These are phyloP conservation scores for Iris macrosiphon DNA, from an alignment of 106 monocot genomes.

Conservation along the genomic window DNA sequence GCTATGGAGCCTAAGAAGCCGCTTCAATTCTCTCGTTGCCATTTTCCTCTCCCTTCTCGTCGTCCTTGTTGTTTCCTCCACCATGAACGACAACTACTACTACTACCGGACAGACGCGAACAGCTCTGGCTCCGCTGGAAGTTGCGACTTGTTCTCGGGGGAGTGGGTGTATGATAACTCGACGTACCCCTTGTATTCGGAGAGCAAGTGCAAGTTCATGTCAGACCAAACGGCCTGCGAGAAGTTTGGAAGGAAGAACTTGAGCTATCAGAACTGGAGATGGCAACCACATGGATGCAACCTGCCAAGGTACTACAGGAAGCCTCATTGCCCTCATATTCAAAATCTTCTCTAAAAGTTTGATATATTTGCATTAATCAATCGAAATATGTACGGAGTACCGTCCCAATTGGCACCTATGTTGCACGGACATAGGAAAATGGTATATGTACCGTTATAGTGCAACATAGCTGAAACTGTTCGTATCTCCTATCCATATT, in stretches of 20 bases:
- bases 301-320: slow-evolving; percentile 62
- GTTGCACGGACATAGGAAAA: too few relatives aligned
- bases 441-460: too few relatives aligned
- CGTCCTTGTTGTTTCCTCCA: slow-evolving; percentile 7
- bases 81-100: neutral
- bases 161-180: slow-evolving; percentile 51
- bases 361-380: too few relatives aligned
- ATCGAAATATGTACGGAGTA: too few relatives aligned
- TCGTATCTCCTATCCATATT: too few relatives aligned
- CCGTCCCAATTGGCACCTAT: too few relatives aligned
- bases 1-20: slow-evolving; percentile 9
- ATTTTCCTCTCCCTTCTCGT: slow-evolving; percentile 13
- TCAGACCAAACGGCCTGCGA: slow-evolving; percentile 55
- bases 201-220: slow-evolving; percentile 51
- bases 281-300: slow-evolving; percentile 64
- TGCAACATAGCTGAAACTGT: too few relatives aligned
- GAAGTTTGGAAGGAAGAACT: slow-evolving; percentile 53
- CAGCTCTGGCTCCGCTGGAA: neutral
- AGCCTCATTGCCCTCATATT: too few relatives aligned
- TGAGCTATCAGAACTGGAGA: slow-evolving; percentile 58
- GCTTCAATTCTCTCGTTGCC: slow-evolving; percentile 13
- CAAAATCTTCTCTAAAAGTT: too few relatives aligned
- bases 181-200: slow-evolving; percentile 34
- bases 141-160: slow-evolving; percentile 27
- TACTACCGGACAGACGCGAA: neutral